These are phyloP conservation scores for Metschnikowia rubicola DNA, from an alignment of 805 yeast species.

Conservation along the genomic window DNA sequence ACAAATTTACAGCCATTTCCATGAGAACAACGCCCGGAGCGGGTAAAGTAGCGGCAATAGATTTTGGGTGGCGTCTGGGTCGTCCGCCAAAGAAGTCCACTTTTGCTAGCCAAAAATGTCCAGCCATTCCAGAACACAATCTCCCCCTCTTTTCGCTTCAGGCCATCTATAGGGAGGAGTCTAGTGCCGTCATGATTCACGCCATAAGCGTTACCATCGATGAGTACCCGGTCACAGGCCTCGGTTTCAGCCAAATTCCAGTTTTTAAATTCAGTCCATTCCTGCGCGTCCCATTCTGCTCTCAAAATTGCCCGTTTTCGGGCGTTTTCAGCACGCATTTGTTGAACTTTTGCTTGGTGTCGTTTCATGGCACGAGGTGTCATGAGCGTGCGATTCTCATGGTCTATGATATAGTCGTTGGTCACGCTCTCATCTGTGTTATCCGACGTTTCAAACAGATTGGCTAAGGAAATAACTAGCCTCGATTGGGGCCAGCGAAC, in stretches of 20 bases:
- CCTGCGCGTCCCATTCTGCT: neutral
- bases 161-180: conserved; percentile 36
- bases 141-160: conserved; percentile 8
- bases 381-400: conserved; percentile 9
- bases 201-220: conserved; percentile 45
- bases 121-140: conserved; percentile 30
- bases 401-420: conserved; percentile 4
- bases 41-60: conserved; percentile 34
- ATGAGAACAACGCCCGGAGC: conserved; percentile 51
- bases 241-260: conserved; percentile 37
- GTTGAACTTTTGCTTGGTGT: neutral
- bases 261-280: neutral
- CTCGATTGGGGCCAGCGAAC: too few relatives aligned
- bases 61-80: conserved; percentile 9
- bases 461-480: too few relatives aligned
- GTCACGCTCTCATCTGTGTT: too few relatives aligned
- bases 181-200: conserved; percentile 37
- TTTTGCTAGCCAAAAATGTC: conserved; percentile 5
- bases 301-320: neutral
- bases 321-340: neutral
- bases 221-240: conserved; percentile 42
- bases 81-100: conserved; percentile 7
- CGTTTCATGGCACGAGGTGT: conserved; percentile 8
- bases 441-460: too few relatives aligned
- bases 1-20: conserved; percentile 49